Percentiles rank a stretch among this genome's conserved stretches.
Conservation (phyloP, 2,329 filamentous ascomycete genomes). For the Teratosphaeria nubilosa region DNA sequence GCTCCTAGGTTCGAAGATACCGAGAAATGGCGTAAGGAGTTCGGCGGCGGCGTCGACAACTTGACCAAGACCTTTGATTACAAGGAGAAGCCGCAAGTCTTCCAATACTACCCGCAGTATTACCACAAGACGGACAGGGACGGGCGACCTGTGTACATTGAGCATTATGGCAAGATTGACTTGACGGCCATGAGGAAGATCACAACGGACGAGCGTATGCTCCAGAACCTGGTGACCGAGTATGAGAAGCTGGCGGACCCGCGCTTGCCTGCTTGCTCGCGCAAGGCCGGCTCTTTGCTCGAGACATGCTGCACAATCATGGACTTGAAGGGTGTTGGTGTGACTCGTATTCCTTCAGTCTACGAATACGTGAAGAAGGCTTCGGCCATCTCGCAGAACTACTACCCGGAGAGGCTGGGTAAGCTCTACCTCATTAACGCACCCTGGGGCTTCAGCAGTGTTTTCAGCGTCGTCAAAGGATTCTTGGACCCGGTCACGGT, state of each 20-base stretch:
- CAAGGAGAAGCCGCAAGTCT: slow-evolving; percentile 71
- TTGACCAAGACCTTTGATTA: slow-evolving; percentile 76
- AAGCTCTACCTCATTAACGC: slow-evolving; percentile 97
- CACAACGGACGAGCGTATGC: slow-evolving; percentile 85
- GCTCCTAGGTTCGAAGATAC: slow-evolving; percentile 69
- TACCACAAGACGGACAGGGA: slow-evolving; percentile 98
- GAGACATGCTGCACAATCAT: slow-evolving; percentile 98
- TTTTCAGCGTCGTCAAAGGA: slow-evolving; percentile 78
- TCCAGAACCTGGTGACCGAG: slow-evolving; percentile 90
- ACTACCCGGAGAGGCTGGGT: slow-evolving; percentile 95
- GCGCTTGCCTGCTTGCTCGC: slow-evolving; percentile 86
- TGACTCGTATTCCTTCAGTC: slow-evolving; percentile 70
- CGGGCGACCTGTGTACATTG: slow-evolving; percentile 93
- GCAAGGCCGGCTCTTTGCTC: slow-evolving; percentile 77
- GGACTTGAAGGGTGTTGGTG: slow-evolving; percentile 89
- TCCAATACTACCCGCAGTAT: slow-evolving; percentile 93
- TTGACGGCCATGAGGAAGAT: slow-evolving; percentile 84
- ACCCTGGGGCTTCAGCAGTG: slow-evolving; percentile 83
- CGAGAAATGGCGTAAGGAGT: slow-evolving; percentile 85
- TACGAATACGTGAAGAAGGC: slow-evolving; percentile 81
- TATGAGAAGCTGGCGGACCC: slow-evolving; percentile 95
- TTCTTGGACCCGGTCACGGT: slow-evolving; percentile 97
- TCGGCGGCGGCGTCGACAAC: slow-evolving; percentile 63
- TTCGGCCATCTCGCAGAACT: slow-evolving; percentile 89
- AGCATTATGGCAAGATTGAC: slow-evolving; percentile 90